Percentiles rank a stretch among this genome's conserved stretches.
phyloP scores from a whole-genome alignment of 1,139 yeast genomes.

The Pichia sp. region DNA sequence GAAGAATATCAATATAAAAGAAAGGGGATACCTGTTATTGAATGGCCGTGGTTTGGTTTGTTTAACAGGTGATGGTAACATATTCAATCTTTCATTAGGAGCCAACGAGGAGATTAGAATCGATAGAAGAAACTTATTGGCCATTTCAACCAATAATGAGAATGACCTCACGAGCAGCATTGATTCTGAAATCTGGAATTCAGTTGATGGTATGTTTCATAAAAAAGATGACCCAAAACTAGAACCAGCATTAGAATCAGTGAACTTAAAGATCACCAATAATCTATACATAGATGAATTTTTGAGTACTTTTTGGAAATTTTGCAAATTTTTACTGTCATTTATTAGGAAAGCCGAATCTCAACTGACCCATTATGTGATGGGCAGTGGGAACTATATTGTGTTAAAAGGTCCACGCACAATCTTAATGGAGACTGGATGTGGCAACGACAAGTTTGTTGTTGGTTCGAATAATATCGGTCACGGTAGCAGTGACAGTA shows the following conservation, averaged over 20 bases:
- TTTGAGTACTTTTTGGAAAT: not conserved
- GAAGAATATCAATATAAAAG: conserved; percentile 30
- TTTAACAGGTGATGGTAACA: conserved; percentile 48
- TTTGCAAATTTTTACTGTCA: not conserved
- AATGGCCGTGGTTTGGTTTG: conserved; percentile 55
- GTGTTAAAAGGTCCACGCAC: conserved; percentile 50
- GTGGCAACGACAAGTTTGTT: conserved; percentile 19
- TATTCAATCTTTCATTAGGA: conserved; percentile 39
- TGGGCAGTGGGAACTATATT: conserved; percentile 34
- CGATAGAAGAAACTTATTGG: conserved; percentile 40
- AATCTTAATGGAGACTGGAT: conserved; percentile 36
- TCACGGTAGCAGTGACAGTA: not conserved
- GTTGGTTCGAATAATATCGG: conserved; percentile 1
- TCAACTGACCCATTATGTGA: conserved; percentile 7
- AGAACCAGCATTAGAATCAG: too few relatives aligned
- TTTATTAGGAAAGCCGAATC: not conserved
- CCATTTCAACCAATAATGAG: conserved; percentile 43
- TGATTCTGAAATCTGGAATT: conserved; percentile 8
- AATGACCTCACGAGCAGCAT: conserved; percentile 15
- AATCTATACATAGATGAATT: conserved; percentile 3
- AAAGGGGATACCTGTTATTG: conserved; percentile 37
- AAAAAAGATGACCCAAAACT: not conserved
- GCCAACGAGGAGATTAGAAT: conserved; percentile 43
- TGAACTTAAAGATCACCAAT: not conserved
- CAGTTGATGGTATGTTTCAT: conserved; percentile 8